Percentiles rank a stretch among this genome's conserved stretches.
These are phyloP conservation scores for Colletotrichum echinochloae DNA, from an alignment of 2,329 filamentous ascomycete genomes.

Conservation along the genomic window DNA sequence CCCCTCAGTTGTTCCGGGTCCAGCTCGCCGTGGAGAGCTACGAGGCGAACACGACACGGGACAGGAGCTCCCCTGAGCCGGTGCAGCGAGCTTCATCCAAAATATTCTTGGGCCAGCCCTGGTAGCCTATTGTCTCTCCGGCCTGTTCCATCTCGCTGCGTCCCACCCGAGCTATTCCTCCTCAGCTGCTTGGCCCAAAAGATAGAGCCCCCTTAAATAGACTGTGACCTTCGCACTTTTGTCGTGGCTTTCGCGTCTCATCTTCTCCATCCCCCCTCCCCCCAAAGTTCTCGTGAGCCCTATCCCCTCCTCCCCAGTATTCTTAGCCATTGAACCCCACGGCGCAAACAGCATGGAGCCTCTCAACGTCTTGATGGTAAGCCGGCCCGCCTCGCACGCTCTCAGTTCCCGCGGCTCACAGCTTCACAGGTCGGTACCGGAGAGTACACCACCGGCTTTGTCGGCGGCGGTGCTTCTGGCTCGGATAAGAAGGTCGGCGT, in stretches of 20 bases:
- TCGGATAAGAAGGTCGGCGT: constrained; percentile 98
- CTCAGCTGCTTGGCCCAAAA: constrained; percentile 14
- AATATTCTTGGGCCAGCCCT: constrained; percentile 10
- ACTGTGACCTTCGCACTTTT: background rate
- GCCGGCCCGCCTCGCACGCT: constrained; percentile 41
- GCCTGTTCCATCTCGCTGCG: constrained; percentile 18
- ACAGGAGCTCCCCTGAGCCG: constrained; percentile 22
- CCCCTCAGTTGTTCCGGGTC: constrained; percentile 54
- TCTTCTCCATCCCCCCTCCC: constrained; percentile 18
- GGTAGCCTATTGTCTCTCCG: constrained; percentile 8
- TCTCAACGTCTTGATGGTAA: constrained; percentile 77
- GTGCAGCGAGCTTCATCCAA: constrained; percentile 32
- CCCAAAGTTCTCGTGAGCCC: constrained; percentile 8
- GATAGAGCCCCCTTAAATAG: constrained; percentile 33
- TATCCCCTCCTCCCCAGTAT: background rate
- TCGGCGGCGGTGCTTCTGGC: constrained; percentile 82
- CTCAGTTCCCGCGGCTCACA: constrained; percentile 34
- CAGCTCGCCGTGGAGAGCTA: constrained; percentile 24
- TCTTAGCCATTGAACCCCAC: constrained; percentile 26
- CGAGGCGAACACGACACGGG: constrained; percentile 12
- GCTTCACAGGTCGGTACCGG: constrained; percentile 80
- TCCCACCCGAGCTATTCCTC: constrained; percentile 18
- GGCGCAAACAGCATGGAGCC: constrained; percentile 61
- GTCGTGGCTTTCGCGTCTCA: constrained; percentile 2
- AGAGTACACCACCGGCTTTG: constrained; percentile 97